Evolutionary conservation across 1,284 basidiomycete species (phyloP).

Genomic region (Ustilago trichophora): DNA sequence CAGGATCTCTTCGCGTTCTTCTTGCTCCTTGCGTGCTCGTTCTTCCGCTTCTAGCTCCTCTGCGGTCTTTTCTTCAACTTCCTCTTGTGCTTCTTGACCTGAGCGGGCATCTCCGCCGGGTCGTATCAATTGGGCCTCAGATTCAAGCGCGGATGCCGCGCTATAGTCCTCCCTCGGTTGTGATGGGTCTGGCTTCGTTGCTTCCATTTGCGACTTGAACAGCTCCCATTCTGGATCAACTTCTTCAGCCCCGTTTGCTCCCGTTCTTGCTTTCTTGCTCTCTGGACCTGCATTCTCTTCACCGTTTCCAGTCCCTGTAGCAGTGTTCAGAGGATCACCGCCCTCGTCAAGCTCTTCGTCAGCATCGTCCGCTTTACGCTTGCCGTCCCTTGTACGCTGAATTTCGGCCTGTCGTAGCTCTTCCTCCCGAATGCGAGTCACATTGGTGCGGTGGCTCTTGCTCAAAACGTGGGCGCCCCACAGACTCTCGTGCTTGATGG

Average conservation of each 20-base stretch:
- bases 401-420: constrained; percentile 22
- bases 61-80: constrained; percentile 12
- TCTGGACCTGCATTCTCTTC: background rate
- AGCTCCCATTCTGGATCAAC: constrained; percentile 56
- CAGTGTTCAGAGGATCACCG: background rate
- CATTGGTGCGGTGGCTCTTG: constrained; percentile 47
- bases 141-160: constrained; percentile 48
- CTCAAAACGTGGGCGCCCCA: constrained; percentile 51
- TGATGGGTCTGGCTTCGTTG: background rate
- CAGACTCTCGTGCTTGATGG: constrained; percentile 56
- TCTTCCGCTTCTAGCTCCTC: constrained; percentile 41
- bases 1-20: constrained; percentile 53
- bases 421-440: constrained; percentile 21
- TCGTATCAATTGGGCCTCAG: constrained; percentile 46
- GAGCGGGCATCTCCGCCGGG: background rate
- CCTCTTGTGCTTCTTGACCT: background rate
- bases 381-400: constrained; percentile 34
- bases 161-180: background rate
- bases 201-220: constrained; percentile 50
- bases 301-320: background rate
- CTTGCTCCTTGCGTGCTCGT: constrained; percentile 40
- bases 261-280: constrained; percentile 23
- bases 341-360: background rate
- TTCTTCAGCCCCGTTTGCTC: too few species aligned
- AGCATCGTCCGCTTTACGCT: constrained; percentile 34